Base-by-base conservation (phyloP, 306 rosid species). In the Canavalia gladiata region DNA sequence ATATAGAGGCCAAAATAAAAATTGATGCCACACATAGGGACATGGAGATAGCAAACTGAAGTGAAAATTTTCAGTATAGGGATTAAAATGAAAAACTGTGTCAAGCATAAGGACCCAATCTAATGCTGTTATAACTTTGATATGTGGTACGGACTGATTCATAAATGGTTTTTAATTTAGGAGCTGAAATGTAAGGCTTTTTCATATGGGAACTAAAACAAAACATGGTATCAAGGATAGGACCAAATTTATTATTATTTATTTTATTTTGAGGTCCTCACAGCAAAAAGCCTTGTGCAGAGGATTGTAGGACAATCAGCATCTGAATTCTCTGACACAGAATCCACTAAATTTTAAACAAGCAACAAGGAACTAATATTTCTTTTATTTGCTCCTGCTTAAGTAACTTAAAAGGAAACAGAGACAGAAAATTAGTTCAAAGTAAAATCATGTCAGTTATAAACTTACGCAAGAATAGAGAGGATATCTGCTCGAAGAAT, bases 401-500 rank as follows among this genome's bases (percentile, higher is more conserved):
- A 31, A 50, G 13, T 43, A 43, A 52, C 42, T 62, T 30, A 43
- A 45, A 51, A 18, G 47, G 77, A 29, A 46, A 51, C n/a, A 51
- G 41, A 64, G 2, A 49, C 25, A 5, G 12, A 69, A 30, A 63
- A 65, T 8, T 39, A 11, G 52, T 65, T 76, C 63, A 10, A 68
- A 37, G 34, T 30, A 42, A 31, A 78, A 43, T n/a, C 11, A 39
- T 74, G 63, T 41, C 62, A 55, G 31, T 28, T 78, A 86, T 78
- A 84, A 84, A 81, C 98, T 91, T 91, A 95, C 97, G 73, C 63
- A 3, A 95, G 97, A 88, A 91, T 86, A 50, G 88, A 87, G 39
- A 95, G 82, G 88, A 92, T 91, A 85, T 92, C 90, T 45, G 92
- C 94, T 62, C 98, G 97, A 77, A 95, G 85, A 89, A 69, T 85